Percentiles rank a stretch among this genome's conserved stretches.
phyloP scores from a whole-genome alignment of 345 rosid genomes.

The Lagerstroemia speciosa region DNA sequence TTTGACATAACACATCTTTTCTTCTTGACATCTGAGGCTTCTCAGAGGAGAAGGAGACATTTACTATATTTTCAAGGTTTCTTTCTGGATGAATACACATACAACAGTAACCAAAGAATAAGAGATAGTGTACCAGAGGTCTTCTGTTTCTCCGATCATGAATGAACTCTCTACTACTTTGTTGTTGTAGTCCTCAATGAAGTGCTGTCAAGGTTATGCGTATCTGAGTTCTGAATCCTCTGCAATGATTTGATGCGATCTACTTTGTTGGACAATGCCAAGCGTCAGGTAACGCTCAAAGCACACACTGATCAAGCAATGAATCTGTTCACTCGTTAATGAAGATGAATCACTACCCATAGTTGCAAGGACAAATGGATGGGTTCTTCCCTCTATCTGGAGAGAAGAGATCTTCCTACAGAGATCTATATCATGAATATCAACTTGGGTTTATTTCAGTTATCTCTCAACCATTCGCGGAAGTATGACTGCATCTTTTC shows the following conservation, averaged over 20 bases:
- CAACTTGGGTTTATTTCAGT: neutral
- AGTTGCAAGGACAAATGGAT: neutral
- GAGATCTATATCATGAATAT: neutral
- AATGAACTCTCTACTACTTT: neutral
- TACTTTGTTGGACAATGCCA: neutral
- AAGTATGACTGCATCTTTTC: conserved; percentile 71
- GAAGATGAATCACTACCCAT: neutral
- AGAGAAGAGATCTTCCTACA: neutral
- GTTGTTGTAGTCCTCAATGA: neutral
- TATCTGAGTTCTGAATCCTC: neutral
- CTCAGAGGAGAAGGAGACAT: neutral
- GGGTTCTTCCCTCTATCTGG: neutral
- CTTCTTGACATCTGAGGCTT: neutral
- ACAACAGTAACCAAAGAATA: neutral
- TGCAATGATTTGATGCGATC: neutral
- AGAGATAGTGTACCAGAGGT: neutral
- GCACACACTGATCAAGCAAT: neutral
- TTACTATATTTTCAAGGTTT: neutral
- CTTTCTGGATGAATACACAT: neutral
- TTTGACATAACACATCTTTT: neutral
- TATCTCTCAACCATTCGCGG: conserved; percentile 52
- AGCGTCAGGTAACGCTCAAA: neutral
- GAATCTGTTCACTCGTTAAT: neutral
- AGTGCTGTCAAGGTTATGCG: neutral
- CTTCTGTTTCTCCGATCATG: neutral